Base-by-base conservation (phyloP, 2,329 filamentous ascomycete genomes). In the Ophiocordyceps camponoti-rufipedis region DNA sequence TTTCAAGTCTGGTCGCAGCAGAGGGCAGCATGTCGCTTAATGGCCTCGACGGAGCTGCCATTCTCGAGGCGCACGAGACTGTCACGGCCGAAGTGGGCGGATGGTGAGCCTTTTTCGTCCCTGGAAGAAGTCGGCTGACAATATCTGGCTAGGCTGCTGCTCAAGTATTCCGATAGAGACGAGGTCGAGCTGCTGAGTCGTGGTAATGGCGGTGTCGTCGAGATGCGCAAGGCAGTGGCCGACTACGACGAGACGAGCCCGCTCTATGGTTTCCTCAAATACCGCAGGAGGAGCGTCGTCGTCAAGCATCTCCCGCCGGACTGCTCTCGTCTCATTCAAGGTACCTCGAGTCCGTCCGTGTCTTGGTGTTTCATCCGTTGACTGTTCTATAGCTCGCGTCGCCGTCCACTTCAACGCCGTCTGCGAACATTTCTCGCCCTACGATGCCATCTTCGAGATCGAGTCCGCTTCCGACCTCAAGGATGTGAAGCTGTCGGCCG, bases 241-340 rank as follows among this genome's bases (percentile, higher is more conserved):
- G 70, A 75, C 50, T 94, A 93, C 59, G 76, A 84, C 47, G 88
- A 95, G 52, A 74, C 77, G 46, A 91, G 86, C 50, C 91, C 91
- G 19, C 69, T 98, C 43, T 98, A 93, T 58, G 91, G 91, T 45
- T 86, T 95, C 59, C 67, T 98, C 53, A 80, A 85, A 55, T 96
- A 95, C 62, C 74, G 89, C 47, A 79, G 88, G 58, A 78, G 87
- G 58, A 95, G 87, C 63, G 83, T 96, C 43, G 66, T 98, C 48
- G 75, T 98, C 61, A 95, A 91, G 66, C 94, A 91, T 61, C 74
- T 94, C 50, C 91, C 89, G 1, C 85, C 94, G 48, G 85, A 81
- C 48, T 89, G 88, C 52, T 96, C 91, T 50, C 77, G 91, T 55
- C 70, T 98, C 46, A 70, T 98, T 45, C 85, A 94, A 83, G 91